A percentile compares a stretch with the other conserved stretches of the same genome.
phyloP scores from a whole-genome alignment of 257 asterid genomes.

The Rehmannia glutinosa region DNA sequence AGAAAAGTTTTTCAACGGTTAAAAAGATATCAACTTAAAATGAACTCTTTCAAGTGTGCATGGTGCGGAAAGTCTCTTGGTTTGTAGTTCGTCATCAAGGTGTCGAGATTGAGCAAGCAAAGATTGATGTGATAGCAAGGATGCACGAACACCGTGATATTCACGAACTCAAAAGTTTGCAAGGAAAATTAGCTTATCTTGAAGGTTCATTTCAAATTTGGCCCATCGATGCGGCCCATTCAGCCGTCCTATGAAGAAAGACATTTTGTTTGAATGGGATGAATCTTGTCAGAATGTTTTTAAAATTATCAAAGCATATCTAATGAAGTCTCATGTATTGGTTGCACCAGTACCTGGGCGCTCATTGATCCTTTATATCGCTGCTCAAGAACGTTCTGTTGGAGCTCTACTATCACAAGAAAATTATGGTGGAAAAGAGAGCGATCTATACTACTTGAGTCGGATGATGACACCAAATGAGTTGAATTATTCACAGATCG shows the following conservation, averaged over 20 bases:
- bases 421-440: background rate
- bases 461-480: background rate
- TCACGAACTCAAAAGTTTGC: background rate
- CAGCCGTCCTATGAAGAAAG: background rate
- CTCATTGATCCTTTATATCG: background rate
- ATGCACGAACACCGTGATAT: background rate
- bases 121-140: background rate
- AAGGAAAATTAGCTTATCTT: background rate
- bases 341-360: background rate
- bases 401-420: background rate
- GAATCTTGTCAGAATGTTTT: background rate
- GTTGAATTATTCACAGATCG: background rate
- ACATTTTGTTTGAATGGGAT: background rate
- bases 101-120: background rate
- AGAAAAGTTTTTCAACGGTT: too few species aligned
- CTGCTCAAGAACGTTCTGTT: background rate
- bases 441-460: background rate
- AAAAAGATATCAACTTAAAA: background rate
- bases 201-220: background rate
- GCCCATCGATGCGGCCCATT: background rate
- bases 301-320: background rate
- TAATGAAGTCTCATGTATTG: background rate
- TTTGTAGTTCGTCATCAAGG: background rate
- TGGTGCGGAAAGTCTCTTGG: background rate
- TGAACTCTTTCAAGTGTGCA: background rate